Percentiles rank a stretch among this genome's conserved stretches.
Conservation (phyloP, 2,329 filamentous ascomycete genomes). For the Aspergillus eucalypticola region DNA sequence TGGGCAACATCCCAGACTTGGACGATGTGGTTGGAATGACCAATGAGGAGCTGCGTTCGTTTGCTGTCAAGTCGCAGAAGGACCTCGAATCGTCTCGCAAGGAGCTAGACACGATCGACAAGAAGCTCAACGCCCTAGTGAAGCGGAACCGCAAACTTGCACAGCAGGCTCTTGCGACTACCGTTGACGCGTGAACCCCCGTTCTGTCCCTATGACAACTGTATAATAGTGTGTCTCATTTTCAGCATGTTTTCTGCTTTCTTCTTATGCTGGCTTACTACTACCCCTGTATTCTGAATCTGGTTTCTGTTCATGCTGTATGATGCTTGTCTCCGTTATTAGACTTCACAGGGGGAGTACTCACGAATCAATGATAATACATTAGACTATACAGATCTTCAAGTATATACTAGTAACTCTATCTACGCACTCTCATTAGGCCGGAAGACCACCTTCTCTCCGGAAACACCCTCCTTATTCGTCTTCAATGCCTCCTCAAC, state of each 20-base stretch:
- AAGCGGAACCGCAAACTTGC: slow-evolving; percentile 47
- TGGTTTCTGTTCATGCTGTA: too few relatives aligned
- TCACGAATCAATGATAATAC: too few relatives aligned
- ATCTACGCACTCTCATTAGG: not conserved
- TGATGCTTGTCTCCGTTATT: too few relatives aligned
- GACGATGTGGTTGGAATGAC: slow-evolving; percentile 47
- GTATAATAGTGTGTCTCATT: too few relatives aligned
- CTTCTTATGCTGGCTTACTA: too few relatives aligned
- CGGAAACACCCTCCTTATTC: slow-evolving; percentile 23
- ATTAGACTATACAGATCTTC: too few relatives aligned
- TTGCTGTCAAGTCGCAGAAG: slow-evolving; percentile 49
- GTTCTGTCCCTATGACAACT: too few relatives aligned
- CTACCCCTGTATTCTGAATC: too few relatives aligned
- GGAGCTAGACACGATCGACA: slow-evolving; percentile 59
- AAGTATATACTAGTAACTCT: too few relatives aligned
- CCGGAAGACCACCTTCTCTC: slow-evolving; percentile 21
- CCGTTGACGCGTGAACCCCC: not conserved
- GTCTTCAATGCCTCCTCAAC: slow-evolving; percentile 19
- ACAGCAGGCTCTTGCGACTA: slow-evolving; percentile 40
- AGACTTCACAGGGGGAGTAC: too few relatives aligned
- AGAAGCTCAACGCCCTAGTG: slow-evolving; percentile 43
- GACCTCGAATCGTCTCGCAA: slow-evolving; percentile 72
- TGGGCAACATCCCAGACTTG: slow-evolving; percentile 36
- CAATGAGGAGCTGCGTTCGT: slow-evolving; percentile 41
- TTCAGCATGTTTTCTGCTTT: too few relatives aligned